Conservation (phyloP, 1,284 basidiomycete species). For the Irpex sp. region DNA sequence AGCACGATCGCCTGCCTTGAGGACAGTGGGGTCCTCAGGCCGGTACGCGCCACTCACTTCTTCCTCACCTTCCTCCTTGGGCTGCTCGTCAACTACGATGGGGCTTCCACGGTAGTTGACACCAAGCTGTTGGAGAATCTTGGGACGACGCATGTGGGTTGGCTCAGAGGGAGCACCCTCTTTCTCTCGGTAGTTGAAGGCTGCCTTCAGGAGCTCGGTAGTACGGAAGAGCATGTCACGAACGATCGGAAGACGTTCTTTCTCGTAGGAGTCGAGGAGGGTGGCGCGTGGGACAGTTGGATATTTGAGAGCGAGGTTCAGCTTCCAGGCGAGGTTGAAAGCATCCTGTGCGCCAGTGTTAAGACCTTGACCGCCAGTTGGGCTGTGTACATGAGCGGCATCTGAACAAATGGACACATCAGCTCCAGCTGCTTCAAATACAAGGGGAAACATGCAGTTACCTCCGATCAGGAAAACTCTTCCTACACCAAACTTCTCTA, state of each 20-base stretch:
- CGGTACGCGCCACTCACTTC: constrained; percentile 14
- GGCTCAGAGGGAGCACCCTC: not conserved
- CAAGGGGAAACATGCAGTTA: not conserved
- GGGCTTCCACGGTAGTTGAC: constrained; percentile 32
- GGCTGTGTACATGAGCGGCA: constrained; percentile 15
- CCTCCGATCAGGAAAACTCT: constrained; percentile 22
- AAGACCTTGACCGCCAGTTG: constrained; percentile 16
- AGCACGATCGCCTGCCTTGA: constrained; percentile 25
- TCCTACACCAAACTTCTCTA: constrained; percentile 16
- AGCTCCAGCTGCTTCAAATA: not conserved
- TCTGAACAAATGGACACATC: constrained; percentile 4
- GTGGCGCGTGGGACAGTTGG: constrained; percentile 5
- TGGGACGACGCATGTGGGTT: constrained; percentile 5
- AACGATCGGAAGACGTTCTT: constrained; percentile 24
- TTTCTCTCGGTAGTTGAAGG: not conserved
- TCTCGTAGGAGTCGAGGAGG: constrained; percentile 20
- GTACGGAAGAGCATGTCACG: constrained; percentile 19
- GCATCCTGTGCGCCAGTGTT: constrained; percentile 15
- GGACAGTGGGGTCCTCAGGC: constrained; percentile 6
- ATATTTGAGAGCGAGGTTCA: constrained; percentile 15
- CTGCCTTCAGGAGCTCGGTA: not conserved
- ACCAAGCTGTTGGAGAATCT: constrained; percentile 26
- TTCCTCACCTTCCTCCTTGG: not conserved
- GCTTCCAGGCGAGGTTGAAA: constrained; percentile 26
- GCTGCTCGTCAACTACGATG: constrained; percentile 27